Base-by-base conservation (phyloP, 148 eudicot species). In the Arbutus unedo region DNA sequence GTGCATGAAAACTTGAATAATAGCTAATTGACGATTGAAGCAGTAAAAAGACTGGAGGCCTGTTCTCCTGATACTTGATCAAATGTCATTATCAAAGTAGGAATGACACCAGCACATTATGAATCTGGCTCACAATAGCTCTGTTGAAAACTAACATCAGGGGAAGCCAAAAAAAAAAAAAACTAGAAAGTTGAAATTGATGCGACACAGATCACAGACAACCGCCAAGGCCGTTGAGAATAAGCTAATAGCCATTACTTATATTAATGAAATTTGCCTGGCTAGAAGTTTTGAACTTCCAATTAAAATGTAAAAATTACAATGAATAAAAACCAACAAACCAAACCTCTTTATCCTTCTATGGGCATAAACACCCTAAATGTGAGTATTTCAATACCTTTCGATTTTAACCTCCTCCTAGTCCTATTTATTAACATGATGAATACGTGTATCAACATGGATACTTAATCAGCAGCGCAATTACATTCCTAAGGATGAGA, bases 21-120 rank as follows among this genome's bases (percentile, higher is more conserved):
- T 15, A 78, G 51, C 81, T 59, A 50, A 78, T 38, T 38, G 79
- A 38, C 13, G 43, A 55, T 53, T 77, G 79, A 2, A 31, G 56
- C 31, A 8, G 68, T 56, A 13, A 48, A 78, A 57, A 48, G 19
- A 56, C 50, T 4, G 41, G 67, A 77, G 67, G 19, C 54, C 44
- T 25, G 70, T 59, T 59, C 14, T 62, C 45, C 19, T 10, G 54
- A 11, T 45, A 79, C 62, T 66, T 48, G 44, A 49, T 64, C 72
- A 64, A 43, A 48, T 59, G 57, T 43, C n/a, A 23, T 0, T 44
- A 44, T 19, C 49, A 7, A 62, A 62, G n/a, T 62, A 79, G n/a
- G 13, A 60, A 79, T 11, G 15, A 7, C 41, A 9, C 59, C 51
- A 59, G 44, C 64, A 77, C n/a, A 38, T 31, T 59, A n/a, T 56